Percentiles rank a stretch among this genome's conserved stretches.
phyloP scores from a whole-genome alignment of 2,329 filamentous ascomycete species.

The Cercospora sesami region DNA sequence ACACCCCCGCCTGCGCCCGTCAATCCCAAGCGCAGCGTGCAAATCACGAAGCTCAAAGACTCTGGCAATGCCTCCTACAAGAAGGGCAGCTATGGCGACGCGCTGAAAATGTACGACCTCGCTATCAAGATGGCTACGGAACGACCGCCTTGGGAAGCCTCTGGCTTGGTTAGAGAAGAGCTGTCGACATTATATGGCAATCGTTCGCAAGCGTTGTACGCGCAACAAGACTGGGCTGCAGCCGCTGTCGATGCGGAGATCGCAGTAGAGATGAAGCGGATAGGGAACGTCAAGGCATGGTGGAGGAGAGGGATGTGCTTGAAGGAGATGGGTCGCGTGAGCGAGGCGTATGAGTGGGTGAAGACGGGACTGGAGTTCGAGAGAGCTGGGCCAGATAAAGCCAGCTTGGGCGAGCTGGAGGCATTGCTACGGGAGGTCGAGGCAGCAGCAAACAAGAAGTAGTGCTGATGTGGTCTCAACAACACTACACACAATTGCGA shows the following conservation, averaged over 20 bases:
- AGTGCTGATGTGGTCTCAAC: neutral
- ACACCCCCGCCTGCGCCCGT: slow-evolving; percentile 87
- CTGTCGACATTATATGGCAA: slow-evolving; percentile 77
- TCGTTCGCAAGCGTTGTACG: slow-evolving; percentile 87
- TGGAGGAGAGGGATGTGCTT: slow-evolving; percentile 84
- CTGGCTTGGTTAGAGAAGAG: slow-evolving; percentile 80
- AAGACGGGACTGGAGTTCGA: slow-evolving; percentile 68
- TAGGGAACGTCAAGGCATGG: slow-evolving; percentile 92
- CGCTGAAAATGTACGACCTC: slow-evolving; percentile 77
- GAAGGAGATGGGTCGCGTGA: slow-evolving; percentile 82
- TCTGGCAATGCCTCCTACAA: slow-evolving; percentile 79
- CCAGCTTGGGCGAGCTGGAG: slow-evolving; percentile 36
- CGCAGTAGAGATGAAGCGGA: slow-evolving; percentile 81
- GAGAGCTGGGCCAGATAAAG: slow-evolving; percentile 38
- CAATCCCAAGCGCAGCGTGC: slow-evolving; percentile 85
- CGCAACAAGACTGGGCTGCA: slow-evolving; percentile 76
- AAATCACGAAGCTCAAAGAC: slow-evolving; percentile 89
- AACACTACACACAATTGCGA: neutral
- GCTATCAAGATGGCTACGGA: slow-evolving; percentile 84
- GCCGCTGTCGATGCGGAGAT: slow-evolving; percentile 83
- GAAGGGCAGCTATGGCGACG: slow-evolving; percentile 72
- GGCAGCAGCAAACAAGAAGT: slow-evolving; percentile 24
- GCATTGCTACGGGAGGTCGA: slow-evolving; percentile 32
- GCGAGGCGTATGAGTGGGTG: slow-evolving; percentile 81
- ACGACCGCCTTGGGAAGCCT: slow-evolving; percentile 85